Evolutionary conservation across 306 rosid genomes (phyloP), one percentile per base, ranked within the genome.

Genomic region (Cucumis sativus): DNA sequence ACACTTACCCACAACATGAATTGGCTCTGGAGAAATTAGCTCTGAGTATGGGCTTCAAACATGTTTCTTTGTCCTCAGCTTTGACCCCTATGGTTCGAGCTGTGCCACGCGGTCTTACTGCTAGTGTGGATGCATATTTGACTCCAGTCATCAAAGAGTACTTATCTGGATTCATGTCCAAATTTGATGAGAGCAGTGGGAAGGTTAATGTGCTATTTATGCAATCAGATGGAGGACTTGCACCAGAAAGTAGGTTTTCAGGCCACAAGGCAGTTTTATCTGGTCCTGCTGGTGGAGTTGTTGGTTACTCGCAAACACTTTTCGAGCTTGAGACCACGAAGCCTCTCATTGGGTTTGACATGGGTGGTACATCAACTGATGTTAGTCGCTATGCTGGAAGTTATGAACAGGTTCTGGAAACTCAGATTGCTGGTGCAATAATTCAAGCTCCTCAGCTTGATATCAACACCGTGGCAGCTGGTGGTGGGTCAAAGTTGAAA

Each of bases 211-310:
- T 95, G 60, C 81, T 95, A 83, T 95, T 95, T 83, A 95, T 95
- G 98, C 97, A 95, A 79, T 95, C 97, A 52, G 98, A 95, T 78
- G 98, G 98, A 64, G 97, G 98, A 73, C 97, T 94, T 80, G 98
- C 97, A 9, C 97, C 96, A 6, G 96, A 92, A 80, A 95, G 85
- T 82, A 79, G 90, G 68, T 95, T 95, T 85, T 95, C 98, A 10
- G 97, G 98, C 79, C 97, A 90, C 58, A 94, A 94, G 81, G 98
- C 98, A 33, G 93, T 92, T 75, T 82, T 94, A 74, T 94, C 98
- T 61, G 98, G 97, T 35, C 98, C 98, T 66, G 98, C 98, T 41
- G 98, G 98, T 57, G 98, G 98, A 57, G 96, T 94, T 81, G 98
- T 94, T 52, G 98, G 98, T 81, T 94, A 94, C 80, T 92, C 98